Percentiles rank a stretch among this genome's conserved stretches.
Evolutionary conservation across 192 early-diverging fungal species (phyloP).

Genomic region (Coemansia sp.): DNA sequence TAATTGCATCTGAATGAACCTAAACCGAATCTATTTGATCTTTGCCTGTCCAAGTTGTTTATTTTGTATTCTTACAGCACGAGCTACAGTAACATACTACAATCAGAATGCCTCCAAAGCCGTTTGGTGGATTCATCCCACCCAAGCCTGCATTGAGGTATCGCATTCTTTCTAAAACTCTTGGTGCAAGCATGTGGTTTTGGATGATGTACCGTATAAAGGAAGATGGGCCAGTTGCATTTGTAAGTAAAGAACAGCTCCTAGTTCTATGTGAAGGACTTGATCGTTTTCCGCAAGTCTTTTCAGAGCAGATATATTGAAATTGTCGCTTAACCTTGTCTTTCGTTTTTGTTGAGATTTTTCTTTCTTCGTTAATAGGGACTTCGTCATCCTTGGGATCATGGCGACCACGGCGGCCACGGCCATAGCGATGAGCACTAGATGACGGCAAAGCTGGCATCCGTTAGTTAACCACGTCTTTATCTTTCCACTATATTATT

Average conservation of each 20-base stretch:
- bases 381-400: slow-evolving; percentile 70
- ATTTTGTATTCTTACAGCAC: neutral
- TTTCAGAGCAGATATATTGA: neutral
- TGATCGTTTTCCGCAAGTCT: no score
- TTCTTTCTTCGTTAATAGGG: slow-evolving; percentile 46
- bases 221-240: slow-evolving; percentile 67
- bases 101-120: slow-evolving; percentile 29
- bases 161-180: slow-evolving; percentile 60
- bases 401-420: slow-evolving; percentile 50
- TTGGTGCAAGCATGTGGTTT: slow-evolving; percentile 78
- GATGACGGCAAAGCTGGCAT: neutral
- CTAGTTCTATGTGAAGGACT: neutral
- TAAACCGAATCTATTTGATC: neutral
- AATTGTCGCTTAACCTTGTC: neutral
- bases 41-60: neutral
- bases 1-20: neutral
- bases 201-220: slow-evolving; percentile 84
- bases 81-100: neutral
- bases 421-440: slow-evolving; percentile 52
- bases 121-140: slow-evolving; percentile 41
- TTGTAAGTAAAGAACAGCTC: slow-evolving; percentile 31
- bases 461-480: neutral
- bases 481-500: neutral
- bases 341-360: neutral
- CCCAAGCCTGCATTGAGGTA: slow-evolving; percentile 51